Evolutionary conservation across 768 basidiomycete species (phyloP), one percentile per base, ranked within the genome.

Genomic region (Mycena polygramma): DNA sequence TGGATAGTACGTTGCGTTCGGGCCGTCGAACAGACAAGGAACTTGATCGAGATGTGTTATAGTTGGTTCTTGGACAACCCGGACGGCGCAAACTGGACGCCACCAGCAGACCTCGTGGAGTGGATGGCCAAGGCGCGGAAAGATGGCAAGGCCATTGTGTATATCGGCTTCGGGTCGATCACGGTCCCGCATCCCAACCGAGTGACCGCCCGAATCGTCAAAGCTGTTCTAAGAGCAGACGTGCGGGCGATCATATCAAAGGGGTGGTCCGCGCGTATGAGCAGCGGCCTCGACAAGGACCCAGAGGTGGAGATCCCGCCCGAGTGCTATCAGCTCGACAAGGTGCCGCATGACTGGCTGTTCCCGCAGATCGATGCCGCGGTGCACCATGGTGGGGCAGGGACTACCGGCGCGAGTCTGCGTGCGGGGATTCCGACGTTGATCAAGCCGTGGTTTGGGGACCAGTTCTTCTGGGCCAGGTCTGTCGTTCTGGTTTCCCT

Each of bases 391-490:
- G 91, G 91, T 24, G 91, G 91, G 10, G 91, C 91, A 7, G 91
- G 91, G 15, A 92, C 91, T 0, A 92, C 91, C 0, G 91, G 90
- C 0, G 91, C 91, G 2, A 89, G 88, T 75, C 79, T 92, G 70
- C 84, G 88, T 74, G 76, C 55, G 63, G 90, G 90, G 1, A 83
- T 91, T 39, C 91, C 91, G 2, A 92, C 91, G 1, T 72, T 91
- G 67, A 91, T 92, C 75, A 89, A 88, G 72, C 90, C 91, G 2
- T 92, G 88, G 88, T 92, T 92, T 74, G 91, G 90, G 19, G 90
- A 90, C 73, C 90, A 91, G 72, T 90, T 82, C 74, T 90, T 90
- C 77, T 90, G 90, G 90, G 90, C 88, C 3, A 73, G 66, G 69
- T 70, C 7, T 41, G 69, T 54, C 9, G 17, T 5, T 7, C 14